phyloP scores from a whole-genome alignment of 140 eudicot species.

The Ambrosia hybrid region DNA sequence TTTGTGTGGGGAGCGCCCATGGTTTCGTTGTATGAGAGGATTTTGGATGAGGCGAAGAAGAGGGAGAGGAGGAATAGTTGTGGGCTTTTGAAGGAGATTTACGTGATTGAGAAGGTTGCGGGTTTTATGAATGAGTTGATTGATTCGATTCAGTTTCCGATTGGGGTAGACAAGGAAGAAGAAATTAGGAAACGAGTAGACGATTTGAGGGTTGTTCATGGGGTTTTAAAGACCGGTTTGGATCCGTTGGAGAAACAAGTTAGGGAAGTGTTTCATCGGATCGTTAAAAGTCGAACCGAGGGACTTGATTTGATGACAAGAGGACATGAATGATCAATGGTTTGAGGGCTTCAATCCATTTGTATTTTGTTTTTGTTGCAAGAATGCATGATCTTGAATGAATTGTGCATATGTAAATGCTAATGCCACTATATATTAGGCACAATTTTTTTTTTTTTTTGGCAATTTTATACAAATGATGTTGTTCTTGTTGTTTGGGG shows the following conservation, averaged over 20 bases:
- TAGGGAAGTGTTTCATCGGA: conserved; percentile 76
- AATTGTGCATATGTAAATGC: neutral
- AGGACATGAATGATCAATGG: conserved; percentile 26
- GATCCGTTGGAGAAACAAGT: conserved; percentile 76
- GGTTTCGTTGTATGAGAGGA: conserved; percentile 61
- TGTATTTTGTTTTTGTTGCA: neutral
- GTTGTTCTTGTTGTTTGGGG: neutral
- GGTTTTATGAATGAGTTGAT: conserved; percentile 53
- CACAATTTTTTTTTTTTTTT: neutral
- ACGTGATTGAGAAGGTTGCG: conserved; percentile 61
- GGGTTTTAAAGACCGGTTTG: conserved; percentile 50
- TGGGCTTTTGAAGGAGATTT: conserved; percentile 85
- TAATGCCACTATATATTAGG: neutral
- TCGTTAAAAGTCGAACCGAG: conserved; percentile 62
- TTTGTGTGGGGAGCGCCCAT: conserved; percentile 63
- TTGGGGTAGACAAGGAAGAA: conserved; percentile 57
- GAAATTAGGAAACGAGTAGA: conserved; percentile 56
- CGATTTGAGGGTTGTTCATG: conserved; percentile 48
- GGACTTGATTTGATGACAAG: conserved; percentile 54
- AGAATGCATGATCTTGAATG: neutral
- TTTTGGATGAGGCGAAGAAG: conserved; percentile 74
- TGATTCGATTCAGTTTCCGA: conserved; percentile 60
- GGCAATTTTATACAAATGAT: neutral
- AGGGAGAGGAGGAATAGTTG: conserved; percentile 55
- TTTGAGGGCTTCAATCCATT: neutral